Conservation (phyloP, 2,329 filamentous ascomycete genomes). For the Diaporthe batatas region DNA sequence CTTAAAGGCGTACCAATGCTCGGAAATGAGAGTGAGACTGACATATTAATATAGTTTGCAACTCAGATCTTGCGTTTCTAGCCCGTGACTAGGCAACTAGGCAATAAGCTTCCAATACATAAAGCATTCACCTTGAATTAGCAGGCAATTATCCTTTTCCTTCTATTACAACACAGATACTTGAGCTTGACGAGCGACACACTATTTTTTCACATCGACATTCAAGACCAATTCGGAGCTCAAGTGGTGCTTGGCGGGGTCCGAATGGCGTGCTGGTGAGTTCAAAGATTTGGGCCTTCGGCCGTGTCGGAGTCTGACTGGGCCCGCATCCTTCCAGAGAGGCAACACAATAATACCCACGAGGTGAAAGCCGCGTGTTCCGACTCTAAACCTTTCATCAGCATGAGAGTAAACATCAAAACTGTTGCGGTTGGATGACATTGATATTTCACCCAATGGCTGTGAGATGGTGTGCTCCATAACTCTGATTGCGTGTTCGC, state of each 20-base stretch:
- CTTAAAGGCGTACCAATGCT: neutral
- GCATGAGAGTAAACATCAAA: neutral
- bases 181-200: too few relatives aligned
- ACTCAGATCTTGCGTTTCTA: too few relatives aligned
- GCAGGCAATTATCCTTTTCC: neutral
- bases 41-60: neutral
- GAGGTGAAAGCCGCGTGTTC: neutral
- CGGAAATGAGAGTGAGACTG: neutral
- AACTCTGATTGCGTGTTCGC: slow-evolving; percentile 34
- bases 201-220: neutral
- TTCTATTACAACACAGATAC: too few relatives aligned
- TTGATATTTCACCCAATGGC: neutral
- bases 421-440: neutral
- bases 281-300: neutral
- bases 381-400: too few relatives aligned
- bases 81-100: neutral
- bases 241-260: slow-evolving; percentile 38
- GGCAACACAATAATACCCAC: neutral
- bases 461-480: slow-evolving; percentile 38
- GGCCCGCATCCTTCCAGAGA: neutral
- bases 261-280: slow-evolving; percentile 36
- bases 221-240: slow-evolving; percentile 11
- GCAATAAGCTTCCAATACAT: neutral
- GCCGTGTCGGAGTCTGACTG: neutral
- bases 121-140: neutral